phyloP scores from a whole-genome alignment of 352 stramenopile species.

The Phytopythium cucurbitacearum region DNA sequence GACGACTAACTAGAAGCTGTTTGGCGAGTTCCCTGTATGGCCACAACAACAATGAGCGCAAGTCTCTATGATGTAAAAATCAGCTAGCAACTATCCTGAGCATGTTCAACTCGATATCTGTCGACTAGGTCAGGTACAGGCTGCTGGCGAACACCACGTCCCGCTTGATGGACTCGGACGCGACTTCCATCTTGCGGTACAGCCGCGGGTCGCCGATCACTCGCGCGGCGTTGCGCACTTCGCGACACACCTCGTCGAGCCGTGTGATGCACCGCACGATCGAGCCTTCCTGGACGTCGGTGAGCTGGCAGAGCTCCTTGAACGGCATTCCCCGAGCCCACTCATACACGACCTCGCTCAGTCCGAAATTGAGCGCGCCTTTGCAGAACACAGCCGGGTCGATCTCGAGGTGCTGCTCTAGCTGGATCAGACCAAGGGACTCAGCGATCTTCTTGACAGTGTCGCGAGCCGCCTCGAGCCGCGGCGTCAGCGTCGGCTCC shows the following conservation, averaged over 20 bases:
- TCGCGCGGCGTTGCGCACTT: constrained; percentile 95
- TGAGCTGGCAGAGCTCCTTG: constrained; percentile 94
- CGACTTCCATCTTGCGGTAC: constrained; percentile 97
- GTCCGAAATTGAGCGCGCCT: constrained; percentile 93
- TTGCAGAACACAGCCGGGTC: constrained; percentile 91
- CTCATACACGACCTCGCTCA: constrained; percentile 96
- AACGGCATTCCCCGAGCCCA: constrained; percentile 98
- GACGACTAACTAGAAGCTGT: constrained; percentile 3
- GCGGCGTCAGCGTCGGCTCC: constrained; percentile 65
- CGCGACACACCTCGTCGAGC: constrained; percentile 96
- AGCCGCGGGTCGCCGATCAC: constrained; percentile 94
- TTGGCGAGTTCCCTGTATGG: not conserved
- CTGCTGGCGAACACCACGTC: constrained; percentile 98
- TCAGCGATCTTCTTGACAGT: constrained; percentile 86
- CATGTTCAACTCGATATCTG: not conserved
- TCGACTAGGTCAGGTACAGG: constrained; percentile 86
- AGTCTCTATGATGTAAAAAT: not conserved
- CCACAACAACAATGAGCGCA: not conserved
- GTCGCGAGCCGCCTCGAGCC: constrained; percentile 73
- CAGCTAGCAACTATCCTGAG: not conserved
- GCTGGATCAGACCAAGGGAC: constrained; percentile 74
- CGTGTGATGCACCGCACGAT: constrained; percentile 97
- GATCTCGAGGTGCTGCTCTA: constrained; percentile 82
- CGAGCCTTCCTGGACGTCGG: constrained; percentile 95
- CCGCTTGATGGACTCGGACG: constrained; percentile 95